Evolutionary conservation across 2,329 filamentous ascomycete species (phyloP).

Genomic region (Talaromyces sp.): DNA sequence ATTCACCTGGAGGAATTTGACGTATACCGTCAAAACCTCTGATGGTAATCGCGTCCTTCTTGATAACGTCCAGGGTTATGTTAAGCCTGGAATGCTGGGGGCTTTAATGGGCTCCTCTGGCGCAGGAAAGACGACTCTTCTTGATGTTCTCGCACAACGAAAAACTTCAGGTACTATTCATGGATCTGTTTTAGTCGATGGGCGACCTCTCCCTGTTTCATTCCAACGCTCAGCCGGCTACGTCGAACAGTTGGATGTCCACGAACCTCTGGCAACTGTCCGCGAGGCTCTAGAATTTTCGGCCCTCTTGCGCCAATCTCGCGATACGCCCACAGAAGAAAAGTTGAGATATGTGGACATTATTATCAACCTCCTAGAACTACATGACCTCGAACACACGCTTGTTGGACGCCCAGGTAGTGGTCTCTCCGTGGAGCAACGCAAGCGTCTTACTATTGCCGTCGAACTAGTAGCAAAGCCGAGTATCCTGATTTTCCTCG

Average conservation of each 20-base stretch:
- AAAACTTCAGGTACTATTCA: constrained; percentile 58
- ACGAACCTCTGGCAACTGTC: constrained; percentile 60
- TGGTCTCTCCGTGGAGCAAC: constrained; percentile 57
- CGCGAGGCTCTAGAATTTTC: constrained; percentile 63
- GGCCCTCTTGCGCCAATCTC: constrained; percentile 55
- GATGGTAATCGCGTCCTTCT: constrained; percentile 52
- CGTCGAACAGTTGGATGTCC: constrained; percentile 64
- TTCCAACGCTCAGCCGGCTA: constrained; percentile 66
- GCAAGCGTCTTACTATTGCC: constrained; percentile 65
- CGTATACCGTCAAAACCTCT: constrained; percentile 61
- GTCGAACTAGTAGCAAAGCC: constrained; percentile 67
- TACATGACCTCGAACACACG: constrained; percentile 59
- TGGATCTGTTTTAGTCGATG: constrained; percentile 63
- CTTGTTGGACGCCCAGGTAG: constrained; percentile 44
- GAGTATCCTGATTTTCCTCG: constrained; percentile 61
- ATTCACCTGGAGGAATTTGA: constrained; percentile 70
- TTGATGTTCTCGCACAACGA: constrained; percentile 69
- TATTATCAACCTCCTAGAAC: constrained; percentile 58
- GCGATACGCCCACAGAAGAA: constrained; percentile 47
- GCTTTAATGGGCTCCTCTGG: constrained; percentile 74
- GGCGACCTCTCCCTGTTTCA: constrained; percentile 51
- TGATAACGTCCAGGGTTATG: constrained; percentile 67
- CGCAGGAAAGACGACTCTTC: constrained; percentile 68
- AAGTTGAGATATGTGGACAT: constrained; percentile 61
- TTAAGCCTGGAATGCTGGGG: constrained; percentile 69